phyloP scores from a whole-genome alignment of 371 early-diverging fungal species.

The Capillidium heterosporum region DNA sequence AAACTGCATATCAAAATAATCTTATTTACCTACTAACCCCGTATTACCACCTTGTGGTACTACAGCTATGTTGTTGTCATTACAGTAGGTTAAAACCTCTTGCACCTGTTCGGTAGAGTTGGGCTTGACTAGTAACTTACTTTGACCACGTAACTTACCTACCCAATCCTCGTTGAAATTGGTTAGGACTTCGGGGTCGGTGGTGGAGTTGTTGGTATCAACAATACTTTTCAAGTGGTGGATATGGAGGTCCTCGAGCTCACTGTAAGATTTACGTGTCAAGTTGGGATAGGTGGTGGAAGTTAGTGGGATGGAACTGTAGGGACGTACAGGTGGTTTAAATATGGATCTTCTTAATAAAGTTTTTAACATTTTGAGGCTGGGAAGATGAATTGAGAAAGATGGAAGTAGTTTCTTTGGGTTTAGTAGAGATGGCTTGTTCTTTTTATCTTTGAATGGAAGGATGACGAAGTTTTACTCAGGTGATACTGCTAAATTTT shows the following conservation, averaged over 20 bases:
- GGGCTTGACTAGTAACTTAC: conserved; percentile 70
- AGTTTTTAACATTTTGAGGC: too few relatives aligned
- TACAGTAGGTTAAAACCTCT: conserved; percentile 72
- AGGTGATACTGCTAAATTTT: too few relatives aligned
- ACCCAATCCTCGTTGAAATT: conserved; percentile 80
- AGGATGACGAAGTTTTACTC: too few relatives aligned
- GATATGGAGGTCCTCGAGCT: not conserved
- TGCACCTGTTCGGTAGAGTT: conserved; percentile 72
- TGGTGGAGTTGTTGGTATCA: conserved; percentile 2
- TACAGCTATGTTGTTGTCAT: conserved; percentile 61
- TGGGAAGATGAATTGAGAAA: too few relatives aligned
- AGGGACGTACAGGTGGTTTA: too few relatives aligned
- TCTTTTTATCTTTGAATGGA: too few relatives aligned
- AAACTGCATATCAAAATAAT: not conserved
- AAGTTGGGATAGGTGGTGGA: not conserved
- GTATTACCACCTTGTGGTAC: conserved; percentile 97
- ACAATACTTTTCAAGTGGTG: not conserved
- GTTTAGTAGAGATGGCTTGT: too few relatives aligned
- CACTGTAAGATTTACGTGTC: not conserved
- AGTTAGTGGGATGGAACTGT: not conserved
- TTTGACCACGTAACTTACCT: conserved; percentile 72
- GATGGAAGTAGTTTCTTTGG: too few relatives aligned
- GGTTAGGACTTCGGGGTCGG: conserved; percentile 30
- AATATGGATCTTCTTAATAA: too few relatives aligned
- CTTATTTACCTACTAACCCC: conserved; percentile 37